Percentiles rank a stretch among this genome's conserved stretches.
Conservation (phyloP, 73 alveolate species). For the Uronychia setigera region DNA sequence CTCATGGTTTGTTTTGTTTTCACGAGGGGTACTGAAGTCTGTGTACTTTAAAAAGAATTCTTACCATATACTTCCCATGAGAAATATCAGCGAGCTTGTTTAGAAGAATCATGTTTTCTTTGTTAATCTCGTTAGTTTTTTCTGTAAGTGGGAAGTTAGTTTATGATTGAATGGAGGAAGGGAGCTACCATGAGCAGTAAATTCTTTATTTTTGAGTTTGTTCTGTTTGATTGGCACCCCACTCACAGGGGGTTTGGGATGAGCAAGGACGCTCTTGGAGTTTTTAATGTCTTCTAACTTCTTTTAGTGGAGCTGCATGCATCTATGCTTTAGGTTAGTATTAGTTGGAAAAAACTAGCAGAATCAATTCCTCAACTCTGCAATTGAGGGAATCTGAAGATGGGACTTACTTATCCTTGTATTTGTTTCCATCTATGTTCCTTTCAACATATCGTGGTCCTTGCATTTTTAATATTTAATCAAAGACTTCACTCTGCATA, state of each 20-base stretch:
- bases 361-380: no score
- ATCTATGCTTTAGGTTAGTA: no score
- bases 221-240: not conserved
- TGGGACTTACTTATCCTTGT: no score
- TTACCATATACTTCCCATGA: constrained; percentile 20
- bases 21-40: not conserved
- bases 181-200: not conserved
- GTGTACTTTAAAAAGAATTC: not conserved
- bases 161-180: not conserved
- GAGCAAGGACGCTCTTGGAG: not conserved
- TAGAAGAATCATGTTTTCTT: constrained; percentile 34
- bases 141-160: constrained; percentile 1
- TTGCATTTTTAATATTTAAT: no score
- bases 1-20: not conserved
- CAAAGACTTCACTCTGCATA: no score
- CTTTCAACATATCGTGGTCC: no score
- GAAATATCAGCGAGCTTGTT: constrained; percentile 42
- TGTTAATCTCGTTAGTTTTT: constrained; percentile 27
- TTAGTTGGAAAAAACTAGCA: no score
- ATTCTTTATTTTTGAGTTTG: not conserved
- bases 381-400: no score
- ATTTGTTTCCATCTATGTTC: no score
- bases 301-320: not conserved
- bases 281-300: not conserved
- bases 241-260: not conserved